Base-by-base conservation (phyloP, 805 yeast species). In the Candida nitratophila region DNA sequence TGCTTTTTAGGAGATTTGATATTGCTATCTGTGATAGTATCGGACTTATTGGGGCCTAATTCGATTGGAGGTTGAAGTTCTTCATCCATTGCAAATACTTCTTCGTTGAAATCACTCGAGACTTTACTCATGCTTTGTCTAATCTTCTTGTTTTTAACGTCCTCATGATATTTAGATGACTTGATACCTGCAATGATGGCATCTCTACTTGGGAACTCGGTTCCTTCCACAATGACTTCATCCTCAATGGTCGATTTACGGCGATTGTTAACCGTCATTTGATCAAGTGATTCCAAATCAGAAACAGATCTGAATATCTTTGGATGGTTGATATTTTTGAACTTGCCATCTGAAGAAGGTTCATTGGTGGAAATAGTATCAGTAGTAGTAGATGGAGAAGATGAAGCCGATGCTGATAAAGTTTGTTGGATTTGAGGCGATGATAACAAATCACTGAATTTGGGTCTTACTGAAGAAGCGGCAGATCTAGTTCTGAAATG, bases 11-110 rank as follows among this genome's bases (percentile, higher is more conserved):
- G 31, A 10, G 40, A n/a, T n/a, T 24, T 37, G 20, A 37, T 4
- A 24, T 24, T 24, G n/a, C n/a, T n/a, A 24, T 6, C 10, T 24
- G 27, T 24, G 10, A 10, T 24, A 24, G 27, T 24, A 10, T 24
- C 27, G 27, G 27, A n/a, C n/a, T 24, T 24, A 7, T 24, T 24
- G 27, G 6, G 10, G 27, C 27, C 10, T 24, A 24, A 24, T 24
- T 24, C 27, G 14, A 29, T 29, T 11, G n/a, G 17, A 24, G 16
- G 16, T 37, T 37, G 39, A 36, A 58, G 59, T 24, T 70, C 71
- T 46, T 71, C 73, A 54, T 75, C 74, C 76, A 73, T 71, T 29
- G 58, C 47, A 44, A 72, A 73, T 5, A 73, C 65, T 11, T 65
- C 70, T 39, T 69, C 73, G 33, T 17, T 20, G 12, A 27, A 22